Evolutionary conservation across 805 yeast genomes (phyloP), one percentile per base, ranked within the genome.

Genomic region (Myxozyma sirexii): DNA sequence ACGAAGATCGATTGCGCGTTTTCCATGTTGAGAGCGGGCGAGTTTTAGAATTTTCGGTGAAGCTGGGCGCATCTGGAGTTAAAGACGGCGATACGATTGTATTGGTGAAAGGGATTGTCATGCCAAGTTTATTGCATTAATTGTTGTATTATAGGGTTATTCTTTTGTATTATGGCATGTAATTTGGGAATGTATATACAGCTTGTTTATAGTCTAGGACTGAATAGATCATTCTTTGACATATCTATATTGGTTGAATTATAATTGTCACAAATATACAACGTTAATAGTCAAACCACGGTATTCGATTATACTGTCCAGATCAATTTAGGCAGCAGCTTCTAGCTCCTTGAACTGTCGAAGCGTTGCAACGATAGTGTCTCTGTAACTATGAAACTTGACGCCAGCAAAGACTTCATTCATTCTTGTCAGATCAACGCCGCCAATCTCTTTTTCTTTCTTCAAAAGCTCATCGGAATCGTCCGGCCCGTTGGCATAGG

Each of bases 41-140:
- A 38, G 64, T 73, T 6, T 68, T 77, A 35, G 74, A 78, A 23
- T 71, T 73, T 19, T 75, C 76, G 46, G 75, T 74, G 13, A 74
- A 83, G 57, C 79, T 80, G 44, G 65, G 66, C 27, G 71, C 71
- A 37, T 76, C 74, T 21, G 51, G 56, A 21, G 70, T 85, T 26
- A 69, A 74, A 39, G 80, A 78, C 62, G 84, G 85, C 1, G 87
- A 83, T 63, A 69, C 71, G 1, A 61, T 84, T 17, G 84, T 79
- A 66, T 71, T 84, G 50, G 82, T 85, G 19, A 77, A 81, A 64
- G 88, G 88, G 2, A 75, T 67, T 2, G 55, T 23, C 10, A 51
- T 65, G 52, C 68, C 68, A 7, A 41, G 47, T 13, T 48, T 65
- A 29, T 44, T 65, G 44, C 54, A 50, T 50, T 50, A 46, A 43